Conservation (phyloP, 148 eudicot genomes). For the Tetragonia tetragonoides region DNA sequence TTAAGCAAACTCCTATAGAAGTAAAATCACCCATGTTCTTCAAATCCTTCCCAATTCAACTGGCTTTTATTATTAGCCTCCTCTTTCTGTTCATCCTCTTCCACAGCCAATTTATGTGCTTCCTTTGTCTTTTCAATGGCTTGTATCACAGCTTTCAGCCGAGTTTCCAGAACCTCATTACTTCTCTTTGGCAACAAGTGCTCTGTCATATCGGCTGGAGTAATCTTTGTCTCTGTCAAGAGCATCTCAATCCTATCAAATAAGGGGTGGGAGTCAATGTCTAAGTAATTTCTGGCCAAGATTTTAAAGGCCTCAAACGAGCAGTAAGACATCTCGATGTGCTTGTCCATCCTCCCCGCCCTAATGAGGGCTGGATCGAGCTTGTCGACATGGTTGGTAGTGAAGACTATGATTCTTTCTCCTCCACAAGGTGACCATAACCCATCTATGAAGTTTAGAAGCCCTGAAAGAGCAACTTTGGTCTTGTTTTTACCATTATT, state of each 20-base stretch:
- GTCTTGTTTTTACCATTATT: neutral
- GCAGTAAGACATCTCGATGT: constrained; percentile 50
- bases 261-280: constrained; percentile 35
- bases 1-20: too few species aligned
- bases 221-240: constrained; percentile 38
- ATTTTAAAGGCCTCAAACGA: constrained; percentile 47
- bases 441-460: constrained; percentile 59
- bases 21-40: too few species aligned
- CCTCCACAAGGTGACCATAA: constrained; percentile 58
- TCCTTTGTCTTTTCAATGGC: too few species aligned
- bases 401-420: constrained; percentile 46
- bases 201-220: constrained; percentile 57
- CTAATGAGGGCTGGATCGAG: constrained; percentile 52
- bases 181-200: constrained; percentile 45
- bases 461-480: constrained; percentile 52
- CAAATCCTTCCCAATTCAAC: too few species aligned
- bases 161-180: too few species aligned
- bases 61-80: too few species aligned
- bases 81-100: too few species aligned
- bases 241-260: constrained; percentile 26
- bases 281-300: constrained; percentile 41
- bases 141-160: too few species aligned
- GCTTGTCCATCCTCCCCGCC: constrained; percentile 56
- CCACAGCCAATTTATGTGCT: too few species aligned
- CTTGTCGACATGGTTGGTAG: constrained; percentile 49